Base-by-base conservation (phyloP, 148 eudicot species). In the Euryodendron excelsum region DNA sequence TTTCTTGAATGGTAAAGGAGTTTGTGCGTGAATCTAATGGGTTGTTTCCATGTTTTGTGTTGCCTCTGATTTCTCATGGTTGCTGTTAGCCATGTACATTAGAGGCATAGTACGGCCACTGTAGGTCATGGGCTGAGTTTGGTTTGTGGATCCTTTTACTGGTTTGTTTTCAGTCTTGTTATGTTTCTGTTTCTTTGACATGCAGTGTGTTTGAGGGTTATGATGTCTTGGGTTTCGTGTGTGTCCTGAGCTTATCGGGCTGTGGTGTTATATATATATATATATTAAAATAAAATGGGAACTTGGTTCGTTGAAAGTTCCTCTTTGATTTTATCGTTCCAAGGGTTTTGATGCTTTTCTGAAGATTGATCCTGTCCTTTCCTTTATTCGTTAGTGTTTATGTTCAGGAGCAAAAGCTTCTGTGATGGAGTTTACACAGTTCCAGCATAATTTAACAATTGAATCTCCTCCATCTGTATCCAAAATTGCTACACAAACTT, bases 21-120 rank as follows among this genome's bases (percentile, higher is more conserved):
- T 90, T 90, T 88, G 93, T 90, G 91, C 85, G 89, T 86, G 93
- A 86, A 88, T 90, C 91, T 90, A 90, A 90, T 78, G 79, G 81
- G 75, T 66, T n/a, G 20, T 13, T 63, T 25, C 7, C 45, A 11
- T 0, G 2, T 23, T 60, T 23, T 39, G 34, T 39, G 1, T 56
- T 74, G 45, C 20, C 11, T 36, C 11, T 37, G 11, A 9, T 48
- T 70, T n/a, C n/a, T n/a, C n/a, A n/a, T n/a, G n/a, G n/a, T n/a
- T n/a, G n/a, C n/a, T n/a, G n/a, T n/a, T n/a, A n/a, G n/a, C n/a
- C n/a, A n/a, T n/a, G n/a, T n/a, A n/a, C n/a, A n/a, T n/a, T n/a
- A n/a, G n/a, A n/a, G n/a, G n/a, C n/a, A n/a, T n/a, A n/a, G n/a
- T n/a, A n/a, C n/a, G n/a, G n/a, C n/a, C n/a, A n/a, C n/a, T n/a